Evolutionary conservation across 345 rosid genomes (phyloP).

Genomic region (Corchorus olitorius): DNA sequence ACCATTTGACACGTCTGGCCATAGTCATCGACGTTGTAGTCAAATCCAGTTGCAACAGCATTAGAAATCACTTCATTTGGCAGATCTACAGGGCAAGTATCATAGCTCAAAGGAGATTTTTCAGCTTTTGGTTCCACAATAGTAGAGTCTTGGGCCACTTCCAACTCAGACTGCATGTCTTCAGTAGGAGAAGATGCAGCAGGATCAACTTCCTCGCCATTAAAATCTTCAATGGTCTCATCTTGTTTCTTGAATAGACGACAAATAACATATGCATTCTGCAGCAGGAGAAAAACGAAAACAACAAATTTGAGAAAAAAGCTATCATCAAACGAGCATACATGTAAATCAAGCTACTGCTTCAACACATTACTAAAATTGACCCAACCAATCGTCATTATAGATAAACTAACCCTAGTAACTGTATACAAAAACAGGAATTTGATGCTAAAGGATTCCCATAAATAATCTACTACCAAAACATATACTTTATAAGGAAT

Average conservation of each 20-base stretch:
- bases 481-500: neutral
- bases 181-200: slow-evolving; percentile 41
- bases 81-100: slow-evolving; percentile 19
- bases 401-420: neutral
- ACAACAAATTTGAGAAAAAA: neutral
- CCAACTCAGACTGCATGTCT: slow-evolving; percentile 29
- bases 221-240: slow-evolving; percentile 30
- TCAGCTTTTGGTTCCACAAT: slow-evolving; percentile 30
- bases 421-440: neutral
- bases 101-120: slow-evolving; percentile 18
- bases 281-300: slow-evolving; percentile 18
- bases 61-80: slow-evolving; percentile 1
- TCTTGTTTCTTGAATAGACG: slow-evolving; percentile 76
- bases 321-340: neutral
- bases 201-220: slow-evolving; percentile 43
- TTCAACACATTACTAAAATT: neutral
- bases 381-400: neutral
- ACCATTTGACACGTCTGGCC: slow-evolving; percentile 12
- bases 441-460: neutral
- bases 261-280: slow-evolving; percentile 68
- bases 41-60: slow-evolving; percentile 2
- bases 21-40: slow-evolving; percentile 19
- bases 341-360: neutral
- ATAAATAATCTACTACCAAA: neutral
- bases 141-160: slow-evolving; percentile 31